Evolutionary conservation across 176 grass and related monocot genomes (phyloP), one percentile per base, ranked within the genome.

Genomic region (Poa pratensis): DNA sequence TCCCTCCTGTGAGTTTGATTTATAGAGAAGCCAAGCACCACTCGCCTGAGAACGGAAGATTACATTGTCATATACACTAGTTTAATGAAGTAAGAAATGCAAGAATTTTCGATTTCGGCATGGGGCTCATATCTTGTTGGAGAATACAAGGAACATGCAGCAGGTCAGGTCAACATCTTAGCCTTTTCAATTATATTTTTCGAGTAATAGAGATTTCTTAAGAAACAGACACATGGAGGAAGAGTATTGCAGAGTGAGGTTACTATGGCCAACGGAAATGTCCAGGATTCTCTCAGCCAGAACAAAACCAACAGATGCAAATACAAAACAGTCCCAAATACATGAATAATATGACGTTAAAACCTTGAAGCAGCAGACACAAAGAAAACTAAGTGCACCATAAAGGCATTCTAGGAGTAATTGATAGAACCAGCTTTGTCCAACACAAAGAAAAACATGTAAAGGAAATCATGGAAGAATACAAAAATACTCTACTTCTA

Each of bases 11-110:
- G 96, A 78, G 79, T 98, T 98, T 28, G 91, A 94, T 86, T 98
- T 98, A 89, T 95, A 98, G 35, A 98, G 87, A 88, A 98, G 91
- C 96, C 96, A 98, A 49, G 91, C 91, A 59, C 93, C 91, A 75
- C 62, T 94, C 27, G 89, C 96, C 96, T 98, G 81, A 85, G 39
- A 62, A 85, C 19, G 60, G 54, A 82, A 87, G 30, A 84, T 69
- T 68, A 60, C 68, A 69, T 49, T 1, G 45, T 63, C 7, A 64
- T 64, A 24, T 16, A 27, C 22, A 67, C 16, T 67, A 77, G 18
- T 76, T 83, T 20, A 74, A 83, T 58, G 40, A 83, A 40, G 27
- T 26, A 45, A 30, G 64, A 50, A 65, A 80, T 28, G 39, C 8
- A 65, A 48, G 39, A 80, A 43, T 45, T 42, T 59, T 27, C 19